Evolutionary conservation across 1,284 basidiomycete species (phyloP).

Genomic region (Ceratobasidium sp.): DNA sequence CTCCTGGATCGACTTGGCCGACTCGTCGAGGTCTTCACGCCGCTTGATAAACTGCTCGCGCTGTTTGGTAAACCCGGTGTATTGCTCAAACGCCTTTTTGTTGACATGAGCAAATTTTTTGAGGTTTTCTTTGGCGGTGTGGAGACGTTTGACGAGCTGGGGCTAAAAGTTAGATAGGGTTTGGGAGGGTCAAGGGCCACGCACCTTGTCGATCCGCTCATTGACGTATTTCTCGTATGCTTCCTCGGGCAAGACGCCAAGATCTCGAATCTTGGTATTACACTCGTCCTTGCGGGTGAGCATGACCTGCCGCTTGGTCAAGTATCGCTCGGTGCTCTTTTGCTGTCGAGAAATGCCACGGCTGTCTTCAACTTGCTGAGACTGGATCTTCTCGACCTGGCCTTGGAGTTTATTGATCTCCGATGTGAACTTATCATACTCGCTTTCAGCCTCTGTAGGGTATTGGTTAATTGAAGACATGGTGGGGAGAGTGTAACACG

Average conservation of each 20-base stretch:
- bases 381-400: slow-evolving; percentile 79
- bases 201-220: slow-evolving; percentile 82
- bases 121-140: slow-evolving; percentile 88
- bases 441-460: slow-evolving; percentile 57
- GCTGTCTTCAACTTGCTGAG: slow-evolving; percentile 85
- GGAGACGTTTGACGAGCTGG: slow-evolving; percentile 90
- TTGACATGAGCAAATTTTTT: slow-evolving; percentile 99
- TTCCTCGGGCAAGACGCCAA: slow-evolving; percentile 96
- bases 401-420: slow-evolving; percentile 73
- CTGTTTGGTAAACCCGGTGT: slow-evolving; percentile 97
- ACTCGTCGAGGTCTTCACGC: slow-evolving; percentile 89
- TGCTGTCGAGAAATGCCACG: slow-evolving; percentile 89
- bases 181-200: slow-evolving; percentile 49
- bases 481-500: neutral
- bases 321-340: slow-evolving; percentile 94
- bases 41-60: slow-evolving; percentile 89
- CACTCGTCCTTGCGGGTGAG: slow-evolving; percentile 88
- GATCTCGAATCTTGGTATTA: slow-evolving; percentile 92
- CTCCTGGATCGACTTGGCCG: slow-evolving; percentile 89
- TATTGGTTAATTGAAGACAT: neutral
- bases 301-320: slow-evolving; percentile 90
- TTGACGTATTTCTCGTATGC: slow-evolving; percentile 95
- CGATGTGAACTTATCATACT: slow-evolving; percentile 68
- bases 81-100: slow-evolving; percentile 99
- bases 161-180: neutral